Base-by-base conservation (phyloP, 2,329 filamentous ascomycete species). In the Coleophoma crateriformis region DNA sequence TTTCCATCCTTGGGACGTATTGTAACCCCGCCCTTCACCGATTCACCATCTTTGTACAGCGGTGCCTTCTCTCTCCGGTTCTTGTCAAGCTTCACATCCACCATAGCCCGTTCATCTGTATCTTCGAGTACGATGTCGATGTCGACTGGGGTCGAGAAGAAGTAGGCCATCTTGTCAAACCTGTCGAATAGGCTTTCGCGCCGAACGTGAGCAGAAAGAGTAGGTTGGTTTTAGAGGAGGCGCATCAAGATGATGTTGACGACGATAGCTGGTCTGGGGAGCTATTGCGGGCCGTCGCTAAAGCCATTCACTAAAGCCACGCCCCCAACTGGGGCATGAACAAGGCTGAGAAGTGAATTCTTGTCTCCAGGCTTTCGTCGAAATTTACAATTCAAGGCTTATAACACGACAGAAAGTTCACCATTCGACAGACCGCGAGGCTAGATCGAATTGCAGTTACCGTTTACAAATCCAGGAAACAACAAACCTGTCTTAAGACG, bases 1-100 rank as follows among this genome's bases (percentile, higher is more conserved):
- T 97, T 97, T 66, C 94, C 94, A 77, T 99, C 94, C 72, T 99
- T 99, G 45, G 94, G 94, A 59, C 94, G 78, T 59, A 99, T 85
- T 7, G 94, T 99, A 54, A 99, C 91, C 46, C 87, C 87, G 63
- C 92, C 94, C 76, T 95, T 96, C 65, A 99, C 92, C 39, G 91
- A 96, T 76, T 99, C 94, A 61, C 95, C 94, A 67, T 99, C 94
- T 78, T 96, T 91, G 70, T 96, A 99, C 55, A 99, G 78, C 52
- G 94, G 94, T 45, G 91, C 91, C 75, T 96, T 96, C 54, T 99
- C 94, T 65, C 91, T 87, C 61, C 92, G 84, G 75, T 91, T 95
- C 84, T 97, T 97, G 74, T 97, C 94, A 60, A 96, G 87, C 80
- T 96, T 96, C 73, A 96, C 89, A 67, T 99, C 94, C 57, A 99